Evolutionary conservation across 352 stramenopile genomes (phyloP), one percentile per base, ranked within the genome.

Genomic region (Phytophthora podocarpi): DNA sequence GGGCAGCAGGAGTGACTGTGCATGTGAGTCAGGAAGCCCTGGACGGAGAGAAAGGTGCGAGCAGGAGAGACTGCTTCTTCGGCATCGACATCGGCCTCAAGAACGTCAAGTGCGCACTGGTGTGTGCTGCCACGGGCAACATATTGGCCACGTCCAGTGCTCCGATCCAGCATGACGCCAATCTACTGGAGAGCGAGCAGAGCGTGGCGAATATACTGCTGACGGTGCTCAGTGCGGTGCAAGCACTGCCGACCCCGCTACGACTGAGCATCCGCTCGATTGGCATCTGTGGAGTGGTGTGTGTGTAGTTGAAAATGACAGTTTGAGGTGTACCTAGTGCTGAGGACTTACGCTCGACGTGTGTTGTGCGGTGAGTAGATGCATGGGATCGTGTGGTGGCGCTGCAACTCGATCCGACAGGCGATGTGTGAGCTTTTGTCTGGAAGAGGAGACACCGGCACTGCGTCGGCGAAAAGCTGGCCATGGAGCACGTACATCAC

Each of bases 341-440:
- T n/a, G n/a, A n/a, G n/a, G n/a, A 37, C 16, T 46, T 16, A 53
- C 21, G 10, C n/a, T n/a, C n/a, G n/a, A n/a, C n/a, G n/a, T n/a
- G n/a, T n/a, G n/a, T n/a, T 51, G 5, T 31, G 16, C 7, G 15
- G 16, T 40, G 11, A 12, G 26, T 61, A 91, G 81, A 93, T 93
- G 83, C 83, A 93, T 41, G 83, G 83, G 7, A 91, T 93, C 59
- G 66, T 91, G 47, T 93, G 83, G 83, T 93, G 83, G 83, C 67
- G 59, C 16, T 74, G 78, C 24, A 65, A 67, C 1, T 48, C 62
- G 1, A 68, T 87, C 11, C 15, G 34, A n/a, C 45, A 52, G 34
- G 60, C 66, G 5, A 35, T 67, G n/a, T 39, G 55, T 39, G 48
- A 61, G 3, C 55, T 74, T 2, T 39, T 70, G 23, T 39, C 59